A percentile compares a stretch with the other conserved stretches of the same genome.
Conservation (phyloP, 1,139 yeast genomes). For the Scheffersomyces lignicola region DNA sequence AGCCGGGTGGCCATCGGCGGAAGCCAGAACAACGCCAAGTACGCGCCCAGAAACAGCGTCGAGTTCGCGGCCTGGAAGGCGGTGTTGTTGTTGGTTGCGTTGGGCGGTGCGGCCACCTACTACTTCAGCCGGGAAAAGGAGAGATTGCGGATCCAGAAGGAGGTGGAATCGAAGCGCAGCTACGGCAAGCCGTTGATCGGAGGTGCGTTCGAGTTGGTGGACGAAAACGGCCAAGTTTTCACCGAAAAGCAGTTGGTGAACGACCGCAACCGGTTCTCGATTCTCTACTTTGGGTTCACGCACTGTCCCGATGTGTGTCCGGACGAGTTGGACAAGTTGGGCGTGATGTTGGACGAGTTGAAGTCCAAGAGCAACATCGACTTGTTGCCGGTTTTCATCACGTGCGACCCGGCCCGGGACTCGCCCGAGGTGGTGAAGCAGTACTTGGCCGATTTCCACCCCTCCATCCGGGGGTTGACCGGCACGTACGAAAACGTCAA, state of each 20-base stretch:
- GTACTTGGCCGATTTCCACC: slow-evolving; percentile 85
- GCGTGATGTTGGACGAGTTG: slow-evolving; percentile 69
- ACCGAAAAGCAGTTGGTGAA: slow-evolving; percentile 77
- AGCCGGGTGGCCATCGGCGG: slow-evolving; percentile 53
- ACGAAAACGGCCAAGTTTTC: slow-evolving; percentile 67
- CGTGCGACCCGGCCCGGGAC: slow-evolving; percentile 97
- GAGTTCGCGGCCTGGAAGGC: slow-evolving; percentile 92
- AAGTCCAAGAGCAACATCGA: slow-evolving; percentile 55
- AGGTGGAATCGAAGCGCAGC: slow-evolving; percentile 82
- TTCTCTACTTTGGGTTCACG: slow-evolving; percentile 91
- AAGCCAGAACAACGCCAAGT: slow-evolving; percentile 22
- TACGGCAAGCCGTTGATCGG: slow-evolving; percentile 93
- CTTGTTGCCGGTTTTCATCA: slow-evolving; percentile 83
- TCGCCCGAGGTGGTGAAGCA: slow-evolving; percentile 77
- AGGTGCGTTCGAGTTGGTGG: slow-evolving; percentile 77
- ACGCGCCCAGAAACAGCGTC: slow-evolving; percentile 39
- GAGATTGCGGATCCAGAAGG: slow-evolving; percentile 68
- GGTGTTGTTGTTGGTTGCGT: slow-evolving; percentile 58
- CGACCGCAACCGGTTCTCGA: slow-evolving; percentile 57
- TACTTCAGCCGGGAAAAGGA: slow-evolving; percentile 74
- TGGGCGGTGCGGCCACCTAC: slow-evolving; percentile 71
- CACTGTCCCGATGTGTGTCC: slow-evolving; percentile 99
- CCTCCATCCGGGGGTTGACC: slow-evolving; percentile 83
- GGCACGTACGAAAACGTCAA: slow-evolving; percentile 87
- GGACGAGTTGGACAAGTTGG: slow-evolving; percentile 90